Conservation (phyloP, 2,329 filamentous ascomycete genomes). For the Hypoxylon sp. region DNA sequence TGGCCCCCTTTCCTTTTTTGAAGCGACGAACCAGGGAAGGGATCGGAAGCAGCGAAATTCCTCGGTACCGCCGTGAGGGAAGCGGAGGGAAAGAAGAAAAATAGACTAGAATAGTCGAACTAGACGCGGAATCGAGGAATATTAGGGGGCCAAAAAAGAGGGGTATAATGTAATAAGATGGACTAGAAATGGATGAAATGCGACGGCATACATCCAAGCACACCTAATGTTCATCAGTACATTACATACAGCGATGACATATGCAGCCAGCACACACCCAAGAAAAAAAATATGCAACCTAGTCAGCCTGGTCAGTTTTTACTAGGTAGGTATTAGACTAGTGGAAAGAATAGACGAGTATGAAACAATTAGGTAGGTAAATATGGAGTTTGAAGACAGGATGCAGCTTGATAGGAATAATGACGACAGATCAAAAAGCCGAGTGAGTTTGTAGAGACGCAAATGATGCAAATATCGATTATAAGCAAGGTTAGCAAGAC, state of each 20-base stretch:
- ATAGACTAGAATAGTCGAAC: constrained; percentile 28
- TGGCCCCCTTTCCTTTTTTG: constrained; percentile 41
- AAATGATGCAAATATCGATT: background rate
- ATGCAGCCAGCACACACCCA: constrained; percentile 39
- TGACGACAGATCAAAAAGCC: constrained; percentile 7
- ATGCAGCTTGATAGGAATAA: constrained; percentile 26
- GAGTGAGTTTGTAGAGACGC: constrained; percentile 4
- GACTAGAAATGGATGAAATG: constrained; percentile 36
- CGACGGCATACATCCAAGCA: constrained; percentile 42
- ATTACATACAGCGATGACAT: constrained; percentile 31
- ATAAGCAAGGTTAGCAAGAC: constrained; percentile 8
- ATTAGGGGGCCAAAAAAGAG: constrained; percentile 48
- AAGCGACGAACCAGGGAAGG: constrained; percentile 39
- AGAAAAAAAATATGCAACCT: constrained; percentile 27
- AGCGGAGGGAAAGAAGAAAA: constrained; percentile 27
- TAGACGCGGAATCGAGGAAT: constrained; percentile 41
- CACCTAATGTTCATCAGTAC: constrained; percentile 6
- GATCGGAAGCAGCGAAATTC: constrained; percentile 37
- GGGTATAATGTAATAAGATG: constrained; percentile 44
- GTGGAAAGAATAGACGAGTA: constrained; percentile 34
- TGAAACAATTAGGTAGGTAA: constrained; percentile 11
- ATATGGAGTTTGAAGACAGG: constrained; percentile 29
- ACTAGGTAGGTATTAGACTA: constrained; percentile 10
- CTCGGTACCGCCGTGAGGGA: constrained; percentile 42
- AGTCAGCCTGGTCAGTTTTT: constrained; percentile 5